These are phyloP conservation scores for Alternaria sp. DNA, from an alignment of 2,329 filamentous ascomycete species.

Conservation along the genomic window DNA sequence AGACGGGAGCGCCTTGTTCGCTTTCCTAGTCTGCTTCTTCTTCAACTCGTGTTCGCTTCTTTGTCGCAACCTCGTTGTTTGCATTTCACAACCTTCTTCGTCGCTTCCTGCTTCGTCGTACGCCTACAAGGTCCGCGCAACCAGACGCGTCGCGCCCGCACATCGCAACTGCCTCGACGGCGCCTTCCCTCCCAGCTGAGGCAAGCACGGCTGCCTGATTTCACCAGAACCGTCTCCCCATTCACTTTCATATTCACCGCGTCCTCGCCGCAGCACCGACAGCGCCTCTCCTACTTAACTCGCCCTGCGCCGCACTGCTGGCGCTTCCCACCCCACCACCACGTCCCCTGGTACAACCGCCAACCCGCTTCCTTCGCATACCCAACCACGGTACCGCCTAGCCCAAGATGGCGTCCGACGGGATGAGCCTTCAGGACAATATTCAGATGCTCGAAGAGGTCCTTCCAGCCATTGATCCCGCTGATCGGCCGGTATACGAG, in stretches of 20 bases:
- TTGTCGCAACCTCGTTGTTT: not conserved
- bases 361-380: not conserved
- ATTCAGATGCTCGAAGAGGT: conserved; percentile 6
- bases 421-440: not conserved
- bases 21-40: not conserved
- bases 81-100: not conserved
- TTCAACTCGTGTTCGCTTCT: not conserved
- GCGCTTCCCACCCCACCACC: not conserved
- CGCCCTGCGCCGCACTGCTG: not conserved
- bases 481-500: conserved; percentile 7
- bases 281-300: not conserved
- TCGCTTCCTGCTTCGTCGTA: not conserved
- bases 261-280: not conserved
- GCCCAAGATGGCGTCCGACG: not conserved
- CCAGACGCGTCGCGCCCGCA: conserved; percentile 10
- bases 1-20: conserved; percentile 5
- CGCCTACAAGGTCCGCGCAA: conserved; percentile 3
- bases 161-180: conserved; percentile 10
- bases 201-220: conserved; percentile 10
- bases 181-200: not conserved
- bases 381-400: not conserved
- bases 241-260: conserved; percentile 3
- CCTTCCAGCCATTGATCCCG: not conserved
- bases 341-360: not conserved
- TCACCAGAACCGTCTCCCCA: not conserved